Conservation (phyloP, 2,329 filamentous ascomycete species). For the Ploettnerulaceae sp. region DNA sequence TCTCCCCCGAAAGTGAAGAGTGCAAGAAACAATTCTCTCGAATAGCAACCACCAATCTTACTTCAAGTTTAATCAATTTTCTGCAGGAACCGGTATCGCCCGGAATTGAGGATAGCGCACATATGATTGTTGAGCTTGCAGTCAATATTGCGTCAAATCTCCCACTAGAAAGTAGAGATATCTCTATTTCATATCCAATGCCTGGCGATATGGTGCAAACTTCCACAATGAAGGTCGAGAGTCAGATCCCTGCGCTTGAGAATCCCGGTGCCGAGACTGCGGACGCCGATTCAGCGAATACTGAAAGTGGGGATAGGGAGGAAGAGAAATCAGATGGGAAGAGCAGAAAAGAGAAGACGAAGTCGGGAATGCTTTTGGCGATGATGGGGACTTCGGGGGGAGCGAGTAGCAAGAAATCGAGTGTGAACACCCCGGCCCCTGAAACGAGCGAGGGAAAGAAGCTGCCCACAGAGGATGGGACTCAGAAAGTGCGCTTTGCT, state of each 20-base stretch:
- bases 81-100: slow-evolving; percentile 71
- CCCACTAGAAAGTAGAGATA: slow-evolving; percentile 85
- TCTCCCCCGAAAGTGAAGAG: slow-evolving; percentile 58
- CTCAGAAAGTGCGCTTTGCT: slow-evolving; percentile 62
- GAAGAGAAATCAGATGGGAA: slow-evolving; percentile 29
- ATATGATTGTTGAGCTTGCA: slow-evolving; percentile 89
- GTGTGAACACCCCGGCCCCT: slow-evolving; percentile 5
- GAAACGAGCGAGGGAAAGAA: slow-evolving; percentile 26
- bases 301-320: slow-evolving; percentile 31
- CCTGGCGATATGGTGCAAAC: slow-evolving; percentile 68
- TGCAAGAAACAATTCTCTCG: slow-evolving; percentile 66
- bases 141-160: slow-evolving; percentile 81
- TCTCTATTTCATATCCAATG: slow-evolving; percentile 78
- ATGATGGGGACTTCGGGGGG: slow-evolving; percentile 33
- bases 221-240: slow-evolving; percentile 80
- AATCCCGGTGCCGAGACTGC: slow-evolving; percentile 30
- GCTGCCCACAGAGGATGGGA: slow-evolving; percentile 28
- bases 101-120: slow-evolving; percentile 81
- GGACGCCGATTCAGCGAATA: slow-evolving; percentile 31
- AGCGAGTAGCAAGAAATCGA: slow-evolving; percentile 22
- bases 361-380: slow-evolving; percentile 36
- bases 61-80: slow-evolving; percentile 65
- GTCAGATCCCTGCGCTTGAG: slow-evolving; percentile 56
- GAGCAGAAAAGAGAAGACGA: slow-evolving; percentile 30
- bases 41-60: slow-evolving; percentile 63